phyloP scores from a whole-genome alignment of 2,329 filamentous ascomycete species.

The Exutisphaerella laricina region DNA sequence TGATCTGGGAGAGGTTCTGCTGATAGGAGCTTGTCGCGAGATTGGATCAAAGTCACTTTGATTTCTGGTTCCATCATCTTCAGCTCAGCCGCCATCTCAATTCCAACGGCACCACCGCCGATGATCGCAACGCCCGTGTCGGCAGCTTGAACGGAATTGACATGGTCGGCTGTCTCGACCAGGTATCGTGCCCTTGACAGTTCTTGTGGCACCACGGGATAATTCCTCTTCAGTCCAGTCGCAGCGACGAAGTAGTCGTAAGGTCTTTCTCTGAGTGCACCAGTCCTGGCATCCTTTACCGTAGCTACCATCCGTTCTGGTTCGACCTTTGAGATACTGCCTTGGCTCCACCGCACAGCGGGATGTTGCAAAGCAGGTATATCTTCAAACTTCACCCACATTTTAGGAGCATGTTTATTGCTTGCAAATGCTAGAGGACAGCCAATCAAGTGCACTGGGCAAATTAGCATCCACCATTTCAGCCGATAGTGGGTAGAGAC shows the following conservation, averaged over 20 bases:
- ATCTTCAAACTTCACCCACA: conserved; percentile 65
- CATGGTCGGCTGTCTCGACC: conserved; percentile 55
- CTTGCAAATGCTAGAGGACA: conserved; percentile 66
- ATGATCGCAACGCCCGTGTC: conserved; percentile 61
- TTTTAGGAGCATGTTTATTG: conserved; percentile 56
- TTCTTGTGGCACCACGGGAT: conserved; percentile 67
- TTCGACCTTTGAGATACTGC: conserved; percentile 58
- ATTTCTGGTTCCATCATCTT: conserved; percentile 60
- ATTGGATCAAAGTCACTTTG: conserved; percentile 70
- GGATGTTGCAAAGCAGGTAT: conserved; percentile 60
- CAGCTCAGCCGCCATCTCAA: conserved; percentile 76
- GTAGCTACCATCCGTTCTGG: conserved; percentile 55
- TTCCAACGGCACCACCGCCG: conserved; percentile 72
- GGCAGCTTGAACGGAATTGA: conserved; percentile 48
- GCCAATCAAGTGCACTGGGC: conserved; percentile 68
- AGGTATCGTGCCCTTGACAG: conserved; percentile 58
- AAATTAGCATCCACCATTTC: background rate
- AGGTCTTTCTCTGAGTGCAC: conserved; percentile 25
- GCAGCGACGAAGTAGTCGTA: conserved; percentile 75
- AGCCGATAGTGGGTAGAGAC: background rate
- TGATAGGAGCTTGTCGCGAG: conserved; percentile 62
- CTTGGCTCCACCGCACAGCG: conserved; percentile 60
- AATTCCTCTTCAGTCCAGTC: conserved; percentile 63
- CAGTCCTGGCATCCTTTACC: conserved; percentile 39
- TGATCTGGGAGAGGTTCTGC: conserved; percentile 66